These are phyloP conservation scores for Onygena corvina DNA, from an alignment of 2,329 filamentous ascomycete genomes.

Conservation along the genomic window DNA sequence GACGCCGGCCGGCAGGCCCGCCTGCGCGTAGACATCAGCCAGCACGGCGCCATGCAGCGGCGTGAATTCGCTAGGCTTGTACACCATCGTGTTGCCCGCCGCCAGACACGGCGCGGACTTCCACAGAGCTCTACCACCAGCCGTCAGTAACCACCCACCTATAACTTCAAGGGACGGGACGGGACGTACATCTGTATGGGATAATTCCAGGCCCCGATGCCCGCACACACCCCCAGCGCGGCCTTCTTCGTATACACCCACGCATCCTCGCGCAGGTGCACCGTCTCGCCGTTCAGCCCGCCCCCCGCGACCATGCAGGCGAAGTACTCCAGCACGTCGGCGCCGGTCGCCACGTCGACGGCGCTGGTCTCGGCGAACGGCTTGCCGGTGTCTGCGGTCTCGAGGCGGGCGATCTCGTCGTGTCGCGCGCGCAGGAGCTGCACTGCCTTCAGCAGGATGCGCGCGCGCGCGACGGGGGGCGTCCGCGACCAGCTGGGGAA, in stretches of 20 bases:
- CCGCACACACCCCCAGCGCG: constrained; percentile 69
- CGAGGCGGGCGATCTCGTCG: constrained; percentile 63
- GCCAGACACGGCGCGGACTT: constrained; percentile 77
- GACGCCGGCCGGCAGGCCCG: constrained; percentile 66
- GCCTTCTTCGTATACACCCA: constrained; percentile 77
- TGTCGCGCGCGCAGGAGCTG: constrained; percentile 62
- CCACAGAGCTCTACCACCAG: constrained; percentile 53
- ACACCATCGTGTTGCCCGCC: constrained; percentile 80
- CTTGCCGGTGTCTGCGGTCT: constrained; percentile 80
- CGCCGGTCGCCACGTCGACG: constrained; percentile 71
- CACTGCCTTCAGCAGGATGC: constrained; percentile 66
- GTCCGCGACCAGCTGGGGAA: constrained; percentile 68
- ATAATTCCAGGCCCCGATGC: constrained; percentile 87
- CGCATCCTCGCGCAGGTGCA: constrained; percentile 59
- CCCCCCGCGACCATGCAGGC: constrained; percentile 66
- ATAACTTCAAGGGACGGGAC: background rate
- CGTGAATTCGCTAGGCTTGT: constrained; percentile 81
- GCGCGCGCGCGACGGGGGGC: constrained; percentile 59
- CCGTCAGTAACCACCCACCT: background rate
- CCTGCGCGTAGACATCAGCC: constrained; percentile 64
- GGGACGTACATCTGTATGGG: constrained; percentile 60
- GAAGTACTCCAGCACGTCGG: constrained; percentile 78
- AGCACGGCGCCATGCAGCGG: constrained; percentile 68
- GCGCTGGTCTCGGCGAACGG: constrained; percentile 72
- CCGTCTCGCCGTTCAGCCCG: constrained; percentile 68